Conservation (phyloP, 2,329 filamentous ascomycete species). For the Epicoccum sorghinum region DNA sequence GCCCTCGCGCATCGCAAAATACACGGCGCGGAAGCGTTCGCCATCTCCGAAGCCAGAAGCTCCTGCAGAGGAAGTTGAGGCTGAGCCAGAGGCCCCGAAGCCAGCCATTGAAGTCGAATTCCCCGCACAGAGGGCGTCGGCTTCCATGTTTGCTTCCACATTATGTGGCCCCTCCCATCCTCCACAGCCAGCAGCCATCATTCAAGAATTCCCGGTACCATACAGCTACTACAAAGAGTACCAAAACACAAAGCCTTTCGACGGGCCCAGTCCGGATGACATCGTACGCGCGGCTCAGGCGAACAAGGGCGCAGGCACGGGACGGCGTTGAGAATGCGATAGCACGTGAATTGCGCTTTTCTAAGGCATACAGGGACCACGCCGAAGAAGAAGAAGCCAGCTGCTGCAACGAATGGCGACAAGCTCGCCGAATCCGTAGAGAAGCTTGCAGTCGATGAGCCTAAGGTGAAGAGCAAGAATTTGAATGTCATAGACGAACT, state of each 20-base stretch:
- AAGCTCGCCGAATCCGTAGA: conserved; percentile 56
- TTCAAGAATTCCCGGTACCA: conserved; percentile 45
- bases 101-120: conserved; percentile 32
- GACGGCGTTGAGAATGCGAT: conserved; percentile 34
- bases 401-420: conserved; percentile 23
- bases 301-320: conserved; percentile 51
- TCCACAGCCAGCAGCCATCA: not conserved
- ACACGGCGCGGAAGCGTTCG: conserved; percentile 39
- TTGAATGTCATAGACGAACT: conserved; percentile 84
- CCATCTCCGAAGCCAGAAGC: conserved; percentile 32
- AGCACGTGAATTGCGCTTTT: conserved; percentile 17
- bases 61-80: conserved; percentile 18
- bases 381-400: conserved; percentile 36
- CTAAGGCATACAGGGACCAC: conserved; percentile 34
- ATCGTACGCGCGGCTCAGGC: conserved; percentile 81
- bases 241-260: conserved; percentile 68
- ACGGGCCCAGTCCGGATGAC: conserved; percentile 90
- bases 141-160: conserved; percentile 59
- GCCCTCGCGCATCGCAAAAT: conserved; percentile 22
- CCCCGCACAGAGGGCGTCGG: conserved; percentile 52
- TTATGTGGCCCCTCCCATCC: conserved; percentile 50
- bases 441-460: conserved; percentile 57
- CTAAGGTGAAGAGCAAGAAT: conserved; percentile 72
- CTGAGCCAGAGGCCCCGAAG: conserved; percentile 23
- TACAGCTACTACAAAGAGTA: conserved; percentile 45